Evolutionary conservation across 495 filamentous ascomycete species (phyloP).

Genomic region (Aspergillus conjunctus): DNA sequence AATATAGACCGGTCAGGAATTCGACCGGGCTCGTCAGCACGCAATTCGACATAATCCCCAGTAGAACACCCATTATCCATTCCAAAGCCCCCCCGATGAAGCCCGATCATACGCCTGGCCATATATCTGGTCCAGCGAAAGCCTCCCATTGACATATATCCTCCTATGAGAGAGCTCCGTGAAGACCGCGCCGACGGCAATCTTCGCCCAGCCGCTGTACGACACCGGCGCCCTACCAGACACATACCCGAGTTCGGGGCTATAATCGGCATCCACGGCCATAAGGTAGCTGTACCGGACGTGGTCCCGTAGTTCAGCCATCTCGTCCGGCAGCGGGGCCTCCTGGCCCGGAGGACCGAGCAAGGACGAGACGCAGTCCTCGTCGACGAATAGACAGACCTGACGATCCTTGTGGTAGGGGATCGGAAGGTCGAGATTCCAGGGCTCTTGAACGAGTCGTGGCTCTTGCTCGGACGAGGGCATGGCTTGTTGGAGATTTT

Average conservation of each 20-base stretch:
- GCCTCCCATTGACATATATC: neutral
- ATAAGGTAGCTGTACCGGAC: neutral
- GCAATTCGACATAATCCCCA: no score
- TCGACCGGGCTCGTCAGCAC: no score
- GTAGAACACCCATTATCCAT: neutral
- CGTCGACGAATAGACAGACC: neutral
- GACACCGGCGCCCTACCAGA: neutral
- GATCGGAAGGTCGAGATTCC: neutral
- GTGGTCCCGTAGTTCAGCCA: neutral
- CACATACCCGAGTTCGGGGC: neutral
- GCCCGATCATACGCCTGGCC: neutral
- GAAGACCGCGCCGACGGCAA: neutral
- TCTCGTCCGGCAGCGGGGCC: neutral
- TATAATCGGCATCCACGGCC: neutral
- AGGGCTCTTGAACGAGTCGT: neutral
- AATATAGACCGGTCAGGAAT: no score
- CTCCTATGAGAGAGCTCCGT: neutral
- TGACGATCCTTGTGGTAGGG: neutral
- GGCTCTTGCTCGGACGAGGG: neutral
- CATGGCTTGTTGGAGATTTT: neutral
- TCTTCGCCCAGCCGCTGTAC: neutral
- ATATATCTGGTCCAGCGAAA: neutral
- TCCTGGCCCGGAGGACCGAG: neutral
- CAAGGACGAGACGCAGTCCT: neutral
- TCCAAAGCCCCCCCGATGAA: neutral